Evolutionary conservation across 352 stramenopile genomes (phyloP).

Genomic region (Globisporangium splendens): DNA sequence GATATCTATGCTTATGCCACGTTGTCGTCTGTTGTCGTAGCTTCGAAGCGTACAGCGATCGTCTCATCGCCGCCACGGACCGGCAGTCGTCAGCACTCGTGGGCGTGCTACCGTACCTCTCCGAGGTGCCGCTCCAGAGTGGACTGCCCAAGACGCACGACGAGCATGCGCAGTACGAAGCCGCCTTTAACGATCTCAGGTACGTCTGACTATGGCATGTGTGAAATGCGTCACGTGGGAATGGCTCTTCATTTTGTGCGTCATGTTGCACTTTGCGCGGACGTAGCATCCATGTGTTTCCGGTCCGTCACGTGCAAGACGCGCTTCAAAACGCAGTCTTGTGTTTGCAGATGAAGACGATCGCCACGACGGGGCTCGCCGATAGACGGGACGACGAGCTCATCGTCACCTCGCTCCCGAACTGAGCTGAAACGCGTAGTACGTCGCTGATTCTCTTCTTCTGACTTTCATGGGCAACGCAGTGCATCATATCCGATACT

Average conservation of each 20-base stretch:
- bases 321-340: constrained; percentile 12
- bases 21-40: constrained; percentile 18
- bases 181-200: constrained; percentile 77
- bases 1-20: constrained; percentile 1
- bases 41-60: constrained; percentile 77
- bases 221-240: not conserved
- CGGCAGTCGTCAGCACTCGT: constrained; percentile 47
- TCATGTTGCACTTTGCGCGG: not conserved
- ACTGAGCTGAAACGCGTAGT: too few species aligned
- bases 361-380: not conserved
- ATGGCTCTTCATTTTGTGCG: not conserved
- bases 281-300: constrained; percentile 19
- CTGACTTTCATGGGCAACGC: too few species aligned
- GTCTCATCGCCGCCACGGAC: constrained; percentile 40
- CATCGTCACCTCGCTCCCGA: constrained; percentile 1
- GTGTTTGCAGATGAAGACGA: constrained; percentile 8
- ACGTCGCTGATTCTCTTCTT: too few species aligned
- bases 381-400: constrained; percentile 4
- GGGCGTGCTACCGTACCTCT: constrained; percentile 40
- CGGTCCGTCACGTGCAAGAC: not conserved
- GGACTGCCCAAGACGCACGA: constrained; percentile 42
- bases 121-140: constrained; percentile 37
- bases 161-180: constrained; percentile 61
- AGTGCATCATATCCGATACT: too few species aligned
- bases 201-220: constrained; percentile 3